phyloP scores from a whole-genome alignment of 1,139 yeast genomes.

The Suhomyces bribrorum region DNA sequence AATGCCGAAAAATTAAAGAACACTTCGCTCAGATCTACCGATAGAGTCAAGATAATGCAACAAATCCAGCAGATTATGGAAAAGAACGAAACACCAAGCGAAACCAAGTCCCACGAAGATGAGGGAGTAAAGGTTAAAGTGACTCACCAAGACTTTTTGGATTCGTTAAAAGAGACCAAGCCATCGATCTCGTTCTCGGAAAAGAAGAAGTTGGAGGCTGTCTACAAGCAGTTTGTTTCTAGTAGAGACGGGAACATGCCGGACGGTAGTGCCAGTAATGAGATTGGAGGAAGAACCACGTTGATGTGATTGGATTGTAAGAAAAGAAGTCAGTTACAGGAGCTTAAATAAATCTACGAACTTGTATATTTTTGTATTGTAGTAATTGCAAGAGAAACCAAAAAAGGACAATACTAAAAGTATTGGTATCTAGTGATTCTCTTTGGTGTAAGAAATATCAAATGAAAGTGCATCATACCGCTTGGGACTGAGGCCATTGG shows the following conservation, averaged over 20 bases:
- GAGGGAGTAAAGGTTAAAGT: slow-evolving; percentile 39
- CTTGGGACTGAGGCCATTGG: too few species aligned
- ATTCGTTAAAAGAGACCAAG: slow-evolving; percentile 73
- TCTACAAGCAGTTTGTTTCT: slow-evolving; percentile 73
- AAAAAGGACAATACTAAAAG: too few species aligned
- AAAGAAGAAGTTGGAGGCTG: slow-evolving; percentile 56
- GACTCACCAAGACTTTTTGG: slow-evolving; percentile 54
- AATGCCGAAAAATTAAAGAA: slow-evolving; percentile 33
- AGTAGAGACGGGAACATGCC: slow-evolving; percentile 91
- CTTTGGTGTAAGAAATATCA: too few species aligned
- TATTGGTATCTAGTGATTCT: too few species aligned
- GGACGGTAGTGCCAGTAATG: slow-evolving; percentile 77
- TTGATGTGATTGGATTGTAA: slow-evolving; percentile 46
- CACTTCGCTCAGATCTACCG: slow-evolving; percentile 41
- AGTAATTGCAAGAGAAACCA: too few species aligned
- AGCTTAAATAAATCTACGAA: too few species aligned
- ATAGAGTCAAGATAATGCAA: slow-evolving; percentile 44
- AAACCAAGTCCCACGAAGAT: slow-evolving; percentile 13
- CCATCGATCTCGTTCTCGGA: slow-evolving; percentile 84
- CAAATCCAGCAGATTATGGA: slow-evolving; percentile 47
- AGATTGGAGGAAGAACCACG: slow-evolving; percentile 83
- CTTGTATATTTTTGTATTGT: too few species aligned
- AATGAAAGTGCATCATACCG: too few species aligned
- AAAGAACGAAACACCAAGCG: slow-evolving; percentile 13
- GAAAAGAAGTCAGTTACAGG: too few species aligned